Evolutionary conservation across 371 early-diverging fungal species (phyloP).

Genomic region (Lichtheimia ramosa): DNA sequence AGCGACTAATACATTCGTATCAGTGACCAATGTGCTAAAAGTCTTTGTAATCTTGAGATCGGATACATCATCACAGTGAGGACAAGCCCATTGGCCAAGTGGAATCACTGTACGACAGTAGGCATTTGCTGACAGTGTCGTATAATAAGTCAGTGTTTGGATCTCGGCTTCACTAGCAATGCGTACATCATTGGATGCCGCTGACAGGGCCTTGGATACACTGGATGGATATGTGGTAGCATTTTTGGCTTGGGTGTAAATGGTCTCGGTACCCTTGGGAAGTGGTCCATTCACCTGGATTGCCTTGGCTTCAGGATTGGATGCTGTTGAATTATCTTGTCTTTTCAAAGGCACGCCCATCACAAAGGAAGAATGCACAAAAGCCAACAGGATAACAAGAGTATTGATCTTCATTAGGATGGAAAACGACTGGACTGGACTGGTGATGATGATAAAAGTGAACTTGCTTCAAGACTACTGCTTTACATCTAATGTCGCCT

Average conservation of each 20-base stretch:
- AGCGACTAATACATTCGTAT: slow-evolving; percentile 16
- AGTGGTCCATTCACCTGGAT: slow-evolving; percentile 10
- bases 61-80: slow-evolving; percentile 12
- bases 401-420: too few relatives aligned
- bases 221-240: slow-evolving; percentile 2
- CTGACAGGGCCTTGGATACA: neutral
- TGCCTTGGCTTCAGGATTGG: slow-evolving; percentile 12
- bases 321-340: too few relatives aligned
- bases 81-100: slow-evolving; percentile 4
- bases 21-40: slow-evolving; percentile 10
- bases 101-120: slow-evolving; percentile 18
- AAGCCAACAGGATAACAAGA: too few relatives aligned
- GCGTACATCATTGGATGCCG: neutral
- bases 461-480: too few relatives aligned
- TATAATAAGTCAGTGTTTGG: slow-evolving; percentile 1
- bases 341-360: too few relatives aligned
- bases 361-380: too few relatives aligned
- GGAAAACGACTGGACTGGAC: too few relatives aligned
- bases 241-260: slow-evolving; percentile 15
- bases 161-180: slow-evolving; percentile 5
- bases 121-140: slow-evolving; percentile 8
- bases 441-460: too few relatives aligned
- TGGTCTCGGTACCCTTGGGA: slow-evolving; percentile 7
- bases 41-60: slow-evolving; percentile 12
- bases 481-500: too few relatives aligned